Percentiles rank a stretch among this genome's conserved stretches.
Conservation (phyloP, 768 basidiomycete genomes). For the Collybiopsis confluens region DNA sequence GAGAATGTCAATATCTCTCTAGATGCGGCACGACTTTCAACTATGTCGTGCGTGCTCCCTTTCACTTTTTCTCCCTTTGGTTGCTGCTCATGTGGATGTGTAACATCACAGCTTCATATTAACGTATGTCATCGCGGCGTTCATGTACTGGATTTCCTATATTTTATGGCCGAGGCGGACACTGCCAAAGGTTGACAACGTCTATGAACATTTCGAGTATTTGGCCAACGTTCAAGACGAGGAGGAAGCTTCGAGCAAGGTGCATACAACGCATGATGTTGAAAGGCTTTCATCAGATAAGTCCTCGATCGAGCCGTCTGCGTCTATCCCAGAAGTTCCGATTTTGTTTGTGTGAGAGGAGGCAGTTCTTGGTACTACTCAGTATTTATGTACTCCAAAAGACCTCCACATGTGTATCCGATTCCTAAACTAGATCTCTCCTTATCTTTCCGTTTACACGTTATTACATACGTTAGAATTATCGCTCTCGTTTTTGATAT, state of each 20-base stretch:
- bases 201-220: conserved; percentile 5
- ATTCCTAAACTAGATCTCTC: too few relatives aligned
- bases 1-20: conserved; percentile 1
- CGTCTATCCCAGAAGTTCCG: not conserved
- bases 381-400: too few relatives aligned
- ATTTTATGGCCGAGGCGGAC: conserved; percentile 3
- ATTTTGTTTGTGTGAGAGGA: too few relatives aligned
- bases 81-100: not conserved
- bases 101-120: conserved; percentile 7
- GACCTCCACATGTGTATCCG: too few relatives aligned
- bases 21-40: conserved; percentile 1
- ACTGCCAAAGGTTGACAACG: not conserved
- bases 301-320: not conserved
- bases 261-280: not conserved
- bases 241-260: conserved; percentile 6
- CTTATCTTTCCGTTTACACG: too few relatives aligned
- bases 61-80: not conserved
- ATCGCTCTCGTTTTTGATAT: not conserved
- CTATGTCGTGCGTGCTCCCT: conserved; percentile 10
- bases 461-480: not conserved
- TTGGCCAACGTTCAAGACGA: conserved; percentile 1
- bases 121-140: conserved; percentile 8
- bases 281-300: not conserved
- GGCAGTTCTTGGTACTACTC: too few relatives aligned
- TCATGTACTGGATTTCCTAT: conserved; percentile 8